A percentile compares a stretch with the other conserved stretches of the same genome.
These are phyloP conservation scores for Trametes coccinea DNA, from an alignment of 768 basidiomycete species.

Conservation along the genomic window DNA sequence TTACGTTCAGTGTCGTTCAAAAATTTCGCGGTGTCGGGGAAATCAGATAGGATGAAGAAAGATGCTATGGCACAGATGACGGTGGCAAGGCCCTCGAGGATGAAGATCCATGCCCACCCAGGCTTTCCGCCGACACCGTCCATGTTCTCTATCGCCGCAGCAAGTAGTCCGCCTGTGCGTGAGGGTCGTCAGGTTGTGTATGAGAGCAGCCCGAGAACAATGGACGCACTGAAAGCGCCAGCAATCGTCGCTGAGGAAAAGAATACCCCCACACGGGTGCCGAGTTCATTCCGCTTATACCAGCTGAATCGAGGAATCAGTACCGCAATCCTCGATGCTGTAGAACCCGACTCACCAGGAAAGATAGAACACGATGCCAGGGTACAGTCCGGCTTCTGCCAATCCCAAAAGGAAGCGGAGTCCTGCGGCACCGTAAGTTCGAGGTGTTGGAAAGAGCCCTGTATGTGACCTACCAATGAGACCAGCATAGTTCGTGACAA, in stretches of 20 bases:
- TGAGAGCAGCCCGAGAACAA: not conserved
- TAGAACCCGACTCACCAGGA: slow-evolving; percentile 42
- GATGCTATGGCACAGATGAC: slow-evolving; percentile 57
- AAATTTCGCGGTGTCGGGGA: slow-evolving; percentile 75
- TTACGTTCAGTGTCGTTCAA: slow-evolving; percentile 61
- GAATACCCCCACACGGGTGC: slow-evolving; percentile 70
- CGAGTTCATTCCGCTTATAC: slow-evolving; percentile 80
- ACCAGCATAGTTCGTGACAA: slow-evolving; percentile 59
- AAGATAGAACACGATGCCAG: slow-evolving; percentile 60
- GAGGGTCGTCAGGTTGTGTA: too few relatives aligned
- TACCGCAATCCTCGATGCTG: not conserved
- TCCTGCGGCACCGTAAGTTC: slow-evolving; percentile 35
- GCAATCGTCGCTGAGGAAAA: slow-evolving; percentile 80
- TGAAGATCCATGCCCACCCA: slow-evolving; percentile 74
- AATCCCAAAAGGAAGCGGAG: slow-evolving; percentile 61
- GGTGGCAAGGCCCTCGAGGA: slow-evolving; percentile 72
- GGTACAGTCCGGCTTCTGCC: slow-evolving; percentile 53
- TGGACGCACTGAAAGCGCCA: slow-evolving; percentile 62
- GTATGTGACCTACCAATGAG: slow-evolving; percentile 49
- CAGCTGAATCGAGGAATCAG: slow-evolving; percentile 45
- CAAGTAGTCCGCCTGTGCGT: slow-evolving; percentile 56
- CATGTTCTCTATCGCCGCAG: slow-evolving; percentile 70
- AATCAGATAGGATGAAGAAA: slow-evolving; percentile 77
- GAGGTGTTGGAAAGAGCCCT: not conserved
- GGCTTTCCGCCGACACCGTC: slow-evolving; percentile 62